Evolutionary conservation across 106 monocot species (phyloP).

Genomic region (Amphibolis antarctica): DNA sequence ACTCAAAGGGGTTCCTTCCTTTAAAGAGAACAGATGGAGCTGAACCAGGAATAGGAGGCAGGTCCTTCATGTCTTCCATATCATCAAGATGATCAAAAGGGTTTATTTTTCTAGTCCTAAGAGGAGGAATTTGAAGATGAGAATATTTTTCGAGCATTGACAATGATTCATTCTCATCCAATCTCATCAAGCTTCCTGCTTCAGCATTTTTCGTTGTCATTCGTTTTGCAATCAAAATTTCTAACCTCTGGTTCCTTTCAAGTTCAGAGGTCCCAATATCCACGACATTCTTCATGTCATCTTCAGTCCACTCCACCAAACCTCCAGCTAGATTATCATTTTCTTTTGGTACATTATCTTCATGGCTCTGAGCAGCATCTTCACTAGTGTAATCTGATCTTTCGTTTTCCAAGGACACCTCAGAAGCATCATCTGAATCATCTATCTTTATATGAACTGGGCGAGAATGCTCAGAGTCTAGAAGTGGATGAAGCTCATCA

Average conservation of each 20-base stretch:
- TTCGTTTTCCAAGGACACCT: slow-evolving; percentile 13
- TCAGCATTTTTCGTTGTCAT: slow-evolving; percentile 11
- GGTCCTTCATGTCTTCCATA: slow-evolving; percentile 29
- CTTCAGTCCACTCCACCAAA: slow-evolving; percentile 62
- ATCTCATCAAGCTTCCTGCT: slow-evolving; percentile 45
- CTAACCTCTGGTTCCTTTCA: slow-evolving; percentile 24
- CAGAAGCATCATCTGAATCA: slow-evolving; percentile 25
- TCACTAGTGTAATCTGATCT: slow-evolving; percentile 34
- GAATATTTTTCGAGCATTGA: slow-evolving; percentile 26
- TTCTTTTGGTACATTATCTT: slow-evolving; percentile 32
- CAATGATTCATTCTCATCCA: slow-evolving; percentile 34
- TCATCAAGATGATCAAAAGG: slow-evolving; percentile 66
- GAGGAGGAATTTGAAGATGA: slow-evolving; percentile 32
- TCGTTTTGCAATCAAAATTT: slow-evolving; percentile 40
- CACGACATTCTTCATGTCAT: slow-evolving; percentile 76
- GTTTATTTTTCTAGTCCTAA: slow-evolving; percentile 46
- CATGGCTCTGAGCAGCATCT: slow-evolving; percentile 22
- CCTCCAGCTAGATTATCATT: slow-evolving; percentile 28
- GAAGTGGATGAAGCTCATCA: slow-evolving; percentile 72
- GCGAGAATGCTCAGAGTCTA: slow-evolving; percentile 37
- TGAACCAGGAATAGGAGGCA: slow-evolving; percentile 66
- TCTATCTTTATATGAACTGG: slow-evolving; percentile 17
- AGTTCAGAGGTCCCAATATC: slow-evolving; percentile 26
- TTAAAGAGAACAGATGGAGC: slow-evolving; percentile 62
- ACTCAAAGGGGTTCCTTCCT: slow-evolving; percentile 58